Base-by-base conservation (phyloP, 768 basidiomycete genomes). In the Trametes cingulata region DNA sequence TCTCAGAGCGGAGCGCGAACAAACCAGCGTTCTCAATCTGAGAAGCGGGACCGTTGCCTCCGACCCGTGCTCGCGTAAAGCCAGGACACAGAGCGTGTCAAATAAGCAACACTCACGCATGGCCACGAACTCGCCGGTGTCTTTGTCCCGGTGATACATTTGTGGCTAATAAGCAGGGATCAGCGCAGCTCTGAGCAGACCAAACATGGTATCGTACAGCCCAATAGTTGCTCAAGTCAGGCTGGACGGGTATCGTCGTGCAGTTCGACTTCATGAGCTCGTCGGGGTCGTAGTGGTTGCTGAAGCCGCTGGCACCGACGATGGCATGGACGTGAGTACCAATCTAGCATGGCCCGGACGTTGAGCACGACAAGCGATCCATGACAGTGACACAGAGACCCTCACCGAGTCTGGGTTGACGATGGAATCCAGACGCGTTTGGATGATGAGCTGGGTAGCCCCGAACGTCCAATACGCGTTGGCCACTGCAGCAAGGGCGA, bases 181-280 rank as follows among this genome's bases (percentile, higher is more conserved):
- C 56, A 57, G 56, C 46, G 17, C 42, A 14, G 29, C 27, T 3
- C 39, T 1, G 7, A 12, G 9, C 5, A 33, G 10, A 2, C 27
- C 24, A 25, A 29, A 37, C 12, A 12, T 29, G 52, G 43, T 9
- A 25, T 56, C 65, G 24, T 60, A 66, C 67, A 47, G 58, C 58
- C 68, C 68, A 69, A 52, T 69, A 69, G 46, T 63, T 61, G 49
- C 65, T 67, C 62, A 60, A 55, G 60, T 69, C 68, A 2, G 51
- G 19, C 43, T 65, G 64, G 17, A 65, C 56, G n/a, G 64, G 48
- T 40, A 61, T 52, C 10, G 60, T 65, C 15, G 64, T 58, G 48
- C 64, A 65, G 39, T 65, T 59, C 48, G 60, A 61, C 56, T 61
- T 45, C 35, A 58, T 36, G 33, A 58, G 60, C 39, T 56, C 39